Conservation (phyloP, 2,329 filamentous ascomycete species). For the Metarhizium humberi region DNA sequence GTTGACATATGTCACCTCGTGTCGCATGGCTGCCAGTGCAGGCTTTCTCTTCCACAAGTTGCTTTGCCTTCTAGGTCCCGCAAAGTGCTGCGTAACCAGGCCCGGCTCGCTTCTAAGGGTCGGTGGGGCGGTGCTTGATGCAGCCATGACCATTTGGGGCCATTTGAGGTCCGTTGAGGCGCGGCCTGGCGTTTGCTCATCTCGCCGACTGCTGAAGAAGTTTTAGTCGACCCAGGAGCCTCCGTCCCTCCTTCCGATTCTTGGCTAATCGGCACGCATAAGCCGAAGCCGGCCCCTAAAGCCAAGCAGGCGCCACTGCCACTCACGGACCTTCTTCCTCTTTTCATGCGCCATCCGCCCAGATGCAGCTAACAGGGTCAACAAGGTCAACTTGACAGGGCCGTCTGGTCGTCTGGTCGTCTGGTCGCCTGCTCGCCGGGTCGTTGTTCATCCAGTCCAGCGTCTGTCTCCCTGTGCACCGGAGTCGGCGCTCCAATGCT, state of each 20-base stretch:
- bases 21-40: no score
- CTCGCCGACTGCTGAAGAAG: not conserved
- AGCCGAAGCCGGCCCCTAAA: not conserved
- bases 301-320: no score
- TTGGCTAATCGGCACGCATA: not conserved
- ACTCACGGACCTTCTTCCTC: no score
- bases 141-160: not conserved
- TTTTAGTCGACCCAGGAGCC: not conserved
- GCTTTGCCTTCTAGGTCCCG: no score
- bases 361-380: not conserved
- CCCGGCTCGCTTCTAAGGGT: not conserved
- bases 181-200: not conserved
- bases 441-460: no score
- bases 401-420: not conserved
- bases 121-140: not conserved
- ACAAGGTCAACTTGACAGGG: not conserved
- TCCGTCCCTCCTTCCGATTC: not conserved
- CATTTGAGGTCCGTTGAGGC: not conserved
- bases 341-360: no score
- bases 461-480: no score
- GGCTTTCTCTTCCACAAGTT: no score
- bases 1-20: no score
- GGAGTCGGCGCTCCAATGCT: no score
- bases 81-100: no score
- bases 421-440: not conserved